Evolutionary conservation across 805 yeast genomes (phyloP), one percentile per base, ranked within the genome.

Genomic region (Candida andamanensis): DNA sequence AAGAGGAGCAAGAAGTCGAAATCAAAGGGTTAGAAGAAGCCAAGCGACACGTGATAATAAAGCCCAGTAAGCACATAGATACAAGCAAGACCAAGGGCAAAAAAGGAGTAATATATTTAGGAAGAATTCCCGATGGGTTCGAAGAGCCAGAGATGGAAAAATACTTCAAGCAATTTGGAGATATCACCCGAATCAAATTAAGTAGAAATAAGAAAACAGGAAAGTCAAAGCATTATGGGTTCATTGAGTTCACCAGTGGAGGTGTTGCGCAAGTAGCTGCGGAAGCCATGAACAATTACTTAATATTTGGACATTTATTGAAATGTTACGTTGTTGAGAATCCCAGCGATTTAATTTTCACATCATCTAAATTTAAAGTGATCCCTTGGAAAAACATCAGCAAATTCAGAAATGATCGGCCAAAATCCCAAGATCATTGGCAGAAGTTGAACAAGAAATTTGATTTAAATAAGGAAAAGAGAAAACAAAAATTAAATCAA

Each of bases 201-300:
- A 85, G 95, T 26, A 76, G 97, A 54, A 90, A 85, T 65, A 87
- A 83, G 58, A 82, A 80, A 51, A 80, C 95, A 5, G 97, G 97
- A 28, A 77, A 79, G 34, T 79, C 95, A 11, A 89, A 86, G 62
- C 97, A 87, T 56, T 90, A 78, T 57, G 97, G 87, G 5, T 90
- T 85, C 57, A 65, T 92, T 28, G 96, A 92, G 60, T 92, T 90
- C 51, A 74, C 71, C 25, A 69, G 76, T 33, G 52, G 56, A 23
- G 85, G 79, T 29, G 94, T 83, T 35, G 97, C 97, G 27, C 72
- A 77, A 45, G 69, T 87, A 40, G 98, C 96, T 3, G 84, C 83
- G 40, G 97, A 92, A 44, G 80, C 97, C 28, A 92, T 92, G 98
- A 80, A 92, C 60, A 92, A 92, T 61, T 92, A 92, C 50, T 70